Percentiles rank a stretch among this genome's conserved stretches.
Evolutionary conservation across 208 protist species (phyloP).

Genomic region (Trypanosomatidae sp.): DNA sequence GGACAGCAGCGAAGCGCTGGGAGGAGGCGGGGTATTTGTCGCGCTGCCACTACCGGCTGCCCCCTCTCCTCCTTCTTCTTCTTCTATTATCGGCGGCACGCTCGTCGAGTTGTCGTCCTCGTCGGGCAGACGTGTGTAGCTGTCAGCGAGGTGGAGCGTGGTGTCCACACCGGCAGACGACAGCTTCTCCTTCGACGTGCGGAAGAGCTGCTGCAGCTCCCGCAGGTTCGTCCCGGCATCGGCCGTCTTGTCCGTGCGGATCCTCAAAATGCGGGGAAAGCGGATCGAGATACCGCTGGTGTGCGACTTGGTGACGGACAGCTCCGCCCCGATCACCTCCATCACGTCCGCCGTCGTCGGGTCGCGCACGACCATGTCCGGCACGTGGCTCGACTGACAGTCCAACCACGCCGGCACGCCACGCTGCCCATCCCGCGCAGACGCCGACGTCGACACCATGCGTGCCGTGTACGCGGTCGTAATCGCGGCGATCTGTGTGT

Average conservation of each 20-base stretch:
- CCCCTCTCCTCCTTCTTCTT: no score
- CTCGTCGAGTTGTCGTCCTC: constrained; percentile 3
- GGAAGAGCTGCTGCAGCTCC: constrained; percentile 56
- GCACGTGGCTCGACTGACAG: constrained; percentile 39
- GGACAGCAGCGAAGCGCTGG: no score
- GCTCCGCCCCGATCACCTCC: constrained; percentile 78
- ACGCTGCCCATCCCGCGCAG: no score
- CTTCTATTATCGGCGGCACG: no score
- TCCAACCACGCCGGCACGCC: constrained; percentile 12
- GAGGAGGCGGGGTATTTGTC: no score
- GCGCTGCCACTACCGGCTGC: no score
- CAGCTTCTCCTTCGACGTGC: constrained; percentile 24
- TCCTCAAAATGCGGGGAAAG: constrained; percentile 72
- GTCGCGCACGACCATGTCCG: constrained; percentile 73
- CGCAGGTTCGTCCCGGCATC: constrained; percentile 46
- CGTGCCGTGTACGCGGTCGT: constrained; percentile 34
- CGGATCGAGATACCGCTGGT: constrained; percentile 58
- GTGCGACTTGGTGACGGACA: constrained; percentile 52
- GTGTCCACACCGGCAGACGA: constrained; percentile 25
- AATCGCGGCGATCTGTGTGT: constrained; percentile 49
- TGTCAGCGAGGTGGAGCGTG: no score
- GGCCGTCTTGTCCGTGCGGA: constrained; percentile 72
- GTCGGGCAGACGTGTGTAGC: constrained; percentile 10
- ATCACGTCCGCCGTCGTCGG: constrained; percentile 57
- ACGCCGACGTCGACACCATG: no score